Base-by-base conservation (phyloP, 192 early-diverging fungal genomes). In the Coemansia sp. region DNA sequence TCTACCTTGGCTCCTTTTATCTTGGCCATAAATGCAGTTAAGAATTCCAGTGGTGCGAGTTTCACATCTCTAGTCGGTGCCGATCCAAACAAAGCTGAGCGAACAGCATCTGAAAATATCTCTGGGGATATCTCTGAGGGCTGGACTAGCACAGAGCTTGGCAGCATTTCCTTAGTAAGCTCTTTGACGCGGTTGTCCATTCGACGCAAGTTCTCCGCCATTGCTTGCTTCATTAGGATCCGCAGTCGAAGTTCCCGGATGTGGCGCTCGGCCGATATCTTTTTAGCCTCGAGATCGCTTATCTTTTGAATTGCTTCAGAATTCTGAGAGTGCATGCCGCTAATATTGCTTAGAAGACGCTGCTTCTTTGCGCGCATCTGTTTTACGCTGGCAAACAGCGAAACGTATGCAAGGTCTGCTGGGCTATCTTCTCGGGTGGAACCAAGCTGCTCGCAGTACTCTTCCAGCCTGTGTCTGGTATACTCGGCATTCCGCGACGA, bases 211-310 rank as follows among this genome's bases (percentile, higher is more conserved):
- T 74, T 73, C 42, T 82, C 79, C 0, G 75, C 71, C 58, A 76
- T 70, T 15, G 71, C 32, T 58, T 77, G 74, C 59, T 76, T 76
- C 43, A 74, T 65, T 52, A 82, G 44, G 15, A 77, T 74, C 48
- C 70, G 74, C 32, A 82, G 54, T 8, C 79, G 65, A 32, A 73
- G 48, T 39, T 82, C 71, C 9, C 66, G 68, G 13, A 76, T 71
- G 6, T 71, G 52, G 63, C 40, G 40, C 48, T 76, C 74, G 3
- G 54, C 47, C 6, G 74, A 70, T 23, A 61, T 65, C 32, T 65
- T 71, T 49, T 66, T 68, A 0, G 62, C 61, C 50, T 68, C 68
- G 13, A 71, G 57, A 8, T 68, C 68, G 48, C 61, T 52, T 18
- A 82, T 82, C 16, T 38, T 59, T 42, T 71, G 68, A 15, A 82